These are phyloP conservation scores for Raphanus sativus DNA, from an alignment of 345 rosid genomes.

Conservation along the genomic window DNA sequence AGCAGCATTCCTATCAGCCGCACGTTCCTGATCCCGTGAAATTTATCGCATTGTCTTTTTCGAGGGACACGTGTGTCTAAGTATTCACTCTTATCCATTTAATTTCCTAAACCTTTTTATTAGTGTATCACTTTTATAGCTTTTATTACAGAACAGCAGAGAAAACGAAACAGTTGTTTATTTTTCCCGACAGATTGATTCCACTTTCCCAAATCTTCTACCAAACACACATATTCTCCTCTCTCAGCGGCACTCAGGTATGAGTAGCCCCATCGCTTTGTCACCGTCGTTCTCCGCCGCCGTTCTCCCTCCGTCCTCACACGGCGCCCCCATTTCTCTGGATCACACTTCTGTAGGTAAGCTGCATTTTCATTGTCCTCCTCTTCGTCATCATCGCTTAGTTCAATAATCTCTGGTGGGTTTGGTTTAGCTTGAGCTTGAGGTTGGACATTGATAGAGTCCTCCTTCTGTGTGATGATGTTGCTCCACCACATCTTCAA, in stretches of 20 bases:
- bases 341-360: background rate
- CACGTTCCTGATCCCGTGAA: conserved; percentile 36
- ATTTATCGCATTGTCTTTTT: background rate
- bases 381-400: conserved; percentile 50
- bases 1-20: conserved; percentile 1
- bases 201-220: background rate
- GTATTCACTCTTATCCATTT: conserved; percentile 32
- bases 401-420: conserved; percentile 44
- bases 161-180: background rate
- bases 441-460: background rate
- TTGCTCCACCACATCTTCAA: conserved; percentile 8
- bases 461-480: conserved; percentile 13
- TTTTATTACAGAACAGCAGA: background rate
- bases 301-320: background rate
- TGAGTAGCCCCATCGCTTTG: background rate
- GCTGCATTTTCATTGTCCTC: conserved; percentile 2
- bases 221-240: background rate
- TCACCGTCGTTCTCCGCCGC: background rate
- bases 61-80: conserved; percentile 4
- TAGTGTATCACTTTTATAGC: background rate
- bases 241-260: background rate
- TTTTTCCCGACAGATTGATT: background rate
- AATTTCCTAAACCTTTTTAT: background rate
- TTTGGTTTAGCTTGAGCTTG: conserved; percentile 8
- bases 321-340: conserved; percentile 13